These are phyloP conservation scores for Poa annua DNA, from an alignment of 176 grass and related monocot genomes.

Conservation along the genomic window DNA sequence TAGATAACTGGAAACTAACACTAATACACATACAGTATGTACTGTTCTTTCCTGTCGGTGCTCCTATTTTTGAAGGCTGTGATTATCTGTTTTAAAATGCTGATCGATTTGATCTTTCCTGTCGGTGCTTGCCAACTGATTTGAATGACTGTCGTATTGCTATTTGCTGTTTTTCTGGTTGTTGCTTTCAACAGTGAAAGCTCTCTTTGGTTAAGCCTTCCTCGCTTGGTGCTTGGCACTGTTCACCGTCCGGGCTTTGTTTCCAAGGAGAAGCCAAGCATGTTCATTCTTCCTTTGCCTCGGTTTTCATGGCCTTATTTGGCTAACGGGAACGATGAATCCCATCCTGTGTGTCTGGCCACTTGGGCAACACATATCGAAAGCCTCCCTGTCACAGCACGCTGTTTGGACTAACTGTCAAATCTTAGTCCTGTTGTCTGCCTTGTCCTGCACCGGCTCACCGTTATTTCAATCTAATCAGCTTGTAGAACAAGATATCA, in stretches of 20 bases:
- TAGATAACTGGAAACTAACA: not conserved
- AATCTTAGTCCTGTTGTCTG: no score
- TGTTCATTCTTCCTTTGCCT: not conserved
- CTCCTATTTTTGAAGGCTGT: not conserved
- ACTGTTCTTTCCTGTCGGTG: not conserved
- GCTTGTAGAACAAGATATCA: no score
- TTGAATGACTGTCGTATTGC: not conserved
- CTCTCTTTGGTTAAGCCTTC: not conserved
- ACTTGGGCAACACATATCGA: no score
- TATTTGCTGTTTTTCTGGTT: not conserved
- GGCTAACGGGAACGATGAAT: no score
- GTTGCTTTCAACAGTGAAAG: slow-evolving; percentile 6
- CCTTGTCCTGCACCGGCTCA: no score
- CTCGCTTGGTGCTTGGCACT: not conserved
- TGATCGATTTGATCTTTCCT: not conserved
- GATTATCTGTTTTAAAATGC: not conserved
- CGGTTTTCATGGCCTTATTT: no score
- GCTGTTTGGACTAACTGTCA: no score
- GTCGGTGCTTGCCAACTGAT: no score
- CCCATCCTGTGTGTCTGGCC: not conserved
- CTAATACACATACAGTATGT: not conserved
- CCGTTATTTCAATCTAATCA: no score
- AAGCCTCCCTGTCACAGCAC: no score
- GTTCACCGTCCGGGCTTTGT: slow-evolving; percentile 37
- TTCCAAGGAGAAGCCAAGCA: not conserved